phyloP scores from a whole-genome alignment of 192 early-diverging fungal genomes.

The Coemansia sp. region DNA sequence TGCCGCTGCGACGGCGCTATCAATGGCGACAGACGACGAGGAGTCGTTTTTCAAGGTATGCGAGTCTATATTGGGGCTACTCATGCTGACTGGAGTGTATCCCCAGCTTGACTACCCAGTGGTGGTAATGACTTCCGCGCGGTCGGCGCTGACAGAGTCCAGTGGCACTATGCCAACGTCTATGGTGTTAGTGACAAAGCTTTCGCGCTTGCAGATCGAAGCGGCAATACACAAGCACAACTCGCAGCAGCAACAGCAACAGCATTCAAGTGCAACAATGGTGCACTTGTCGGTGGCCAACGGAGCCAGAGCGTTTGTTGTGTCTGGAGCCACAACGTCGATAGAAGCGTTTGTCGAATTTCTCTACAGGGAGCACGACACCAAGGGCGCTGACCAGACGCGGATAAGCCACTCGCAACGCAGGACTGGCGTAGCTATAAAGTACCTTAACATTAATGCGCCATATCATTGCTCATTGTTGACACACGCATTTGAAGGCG shows the following conservation, averaged over 20 bases:
- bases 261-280: conserved; percentile 58
- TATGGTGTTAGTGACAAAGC: conserved; percentile 83
- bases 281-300: conserved; percentile 85
- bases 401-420: conserved; percentile 76
- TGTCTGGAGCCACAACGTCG: conserved; percentile 14
- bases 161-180: conserved; percentile 59
- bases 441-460: conserved; percentile 83
- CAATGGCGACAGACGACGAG: conserved; percentile 75
- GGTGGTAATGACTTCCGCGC: background rate
- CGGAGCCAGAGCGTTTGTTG: conserved; percentile 54
- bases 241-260: conserved; percentile 57
- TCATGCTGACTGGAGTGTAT: conserved; percentile 82
- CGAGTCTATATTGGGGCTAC: conserved; percentile 75
- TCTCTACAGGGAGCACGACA: conserved; percentile 14
- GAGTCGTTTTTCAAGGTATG: conserved; percentile 77
- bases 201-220: conserved; percentile 71
- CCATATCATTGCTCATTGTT: conserved; percentile 68
- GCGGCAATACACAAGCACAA: conserved; percentile 77
- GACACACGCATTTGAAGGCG: background rate
- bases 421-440: conserved; percentile 75
- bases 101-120: conserved; percentile 69
- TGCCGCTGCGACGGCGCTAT: conserved; percentile 81
- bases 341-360: conserved; percentile 16
- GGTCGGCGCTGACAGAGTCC: background rate
- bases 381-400: conserved; percentile 56